These are phyloP conservation scores for Komagataella pastoris DNA, from an alignment of 805 yeast genomes.

Conservation along the genomic window DNA sequence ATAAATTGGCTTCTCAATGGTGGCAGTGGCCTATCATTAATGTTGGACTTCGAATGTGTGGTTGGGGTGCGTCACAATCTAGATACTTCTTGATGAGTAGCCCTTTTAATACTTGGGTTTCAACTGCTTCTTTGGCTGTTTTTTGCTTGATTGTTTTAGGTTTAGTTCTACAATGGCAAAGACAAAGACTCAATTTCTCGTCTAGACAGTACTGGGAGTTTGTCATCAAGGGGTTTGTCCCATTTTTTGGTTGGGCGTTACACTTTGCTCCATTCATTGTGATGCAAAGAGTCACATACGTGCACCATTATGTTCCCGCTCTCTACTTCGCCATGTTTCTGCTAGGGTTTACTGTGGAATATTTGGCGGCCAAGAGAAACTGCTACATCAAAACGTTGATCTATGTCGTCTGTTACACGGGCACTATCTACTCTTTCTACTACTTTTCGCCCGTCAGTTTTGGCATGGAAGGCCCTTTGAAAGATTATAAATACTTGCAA, in stretches of 20 bases:
- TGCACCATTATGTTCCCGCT: slow-evolving; percentile 79
- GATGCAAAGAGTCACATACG: slow-evolving; percentile 81
- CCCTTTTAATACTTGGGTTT: slow-evolving; percentile 51
- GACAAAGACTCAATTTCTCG: slow-evolving; percentile 35
- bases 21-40: slow-evolving; percentile 76
- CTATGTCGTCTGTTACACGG: slow-evolving; percentile 25
- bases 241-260: slow-evolving; percentile 72
- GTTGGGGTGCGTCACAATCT: slow-evolving; percentile 43
- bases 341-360: slow-evolving; percentile 39
- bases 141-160: slow-evolving; percentile 25
- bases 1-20: slow-evolving; percentile 58
- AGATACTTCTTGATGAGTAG: slow-evolving; percentile 60
- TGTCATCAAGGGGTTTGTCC: slow-evolving; percentile 58
- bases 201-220: slow-evolving; percentile 9
- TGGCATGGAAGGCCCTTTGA: slow-evolving; percentile 45
- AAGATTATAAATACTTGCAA: slow-evolving; percentile 26
- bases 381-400: slow-evolving; percentile 14
- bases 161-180: slow-evolving; percentile 45
- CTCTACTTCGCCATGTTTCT: slow-evolving; percentile 61
- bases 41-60: slow-evolving; percentile 65
- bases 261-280: slow-evolving; percentile 65
- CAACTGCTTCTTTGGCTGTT: slow-evolving; percentile 33
- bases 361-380: slow-evolving; percentile 20
- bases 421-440: slow-evolving; percentile 41
- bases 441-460: slow-evolving; percentile 48